These are phyloP conservation scores for Dissophora globulifera DNA, from an alignment of 192 early-diverging fungal genomes.

Conservation along the genomic window DNA sequence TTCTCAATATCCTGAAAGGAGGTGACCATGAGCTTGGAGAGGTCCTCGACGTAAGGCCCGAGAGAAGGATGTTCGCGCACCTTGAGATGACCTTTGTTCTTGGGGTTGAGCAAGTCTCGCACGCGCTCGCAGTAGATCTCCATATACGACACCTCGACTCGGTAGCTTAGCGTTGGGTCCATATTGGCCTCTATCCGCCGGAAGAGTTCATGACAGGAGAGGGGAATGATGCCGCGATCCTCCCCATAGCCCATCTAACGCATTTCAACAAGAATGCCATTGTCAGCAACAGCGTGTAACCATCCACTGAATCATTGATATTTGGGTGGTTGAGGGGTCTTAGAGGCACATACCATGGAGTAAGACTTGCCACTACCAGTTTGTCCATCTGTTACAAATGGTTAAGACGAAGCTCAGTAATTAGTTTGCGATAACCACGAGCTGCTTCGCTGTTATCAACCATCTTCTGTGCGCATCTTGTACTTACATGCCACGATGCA, in stretches of 20 bases:
- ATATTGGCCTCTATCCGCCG: constrained; percentile 60
- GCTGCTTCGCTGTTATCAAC: too few species aligned
- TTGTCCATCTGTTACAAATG: constrained; percentile 77
- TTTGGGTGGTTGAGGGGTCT: too few species aligned
- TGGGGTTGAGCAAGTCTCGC: constrained; percentile 82
- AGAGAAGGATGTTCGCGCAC: constrained; percentile 84
- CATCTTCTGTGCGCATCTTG: too few species aligned
- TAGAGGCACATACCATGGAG: constrained; percentile 60
- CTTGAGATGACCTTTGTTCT: constrained; percentile 74
- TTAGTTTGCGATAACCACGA: too few species aligned
- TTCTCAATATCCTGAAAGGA: constrained; percentile 75
- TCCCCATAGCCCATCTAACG: constrained; percentile 73
- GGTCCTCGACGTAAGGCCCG: constrained; percentile 93
- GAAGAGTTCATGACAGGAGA: constrained; percentile 84
- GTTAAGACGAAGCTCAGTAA: too few species aligned
- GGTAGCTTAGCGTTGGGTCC: constrained; percentile 61
- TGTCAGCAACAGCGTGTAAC: too few species aligned
- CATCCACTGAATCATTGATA: too few species aligned
- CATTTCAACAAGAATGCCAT: too few species aligned
- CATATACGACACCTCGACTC: constrained; percentile 88
- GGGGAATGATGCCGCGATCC: constrained; percentile 89
- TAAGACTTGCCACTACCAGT: constrained; percentile 82
- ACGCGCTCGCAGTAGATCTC: constrained; percentile 93
- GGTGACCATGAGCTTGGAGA: constrained; percentile 84
- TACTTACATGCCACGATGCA: constrained; percentile 92